A percentile compares a stretch with the other conserved stretches of the same genome.
Conservation (phyloP, 257 asterid species). For the Solanum piurae region DNA sequence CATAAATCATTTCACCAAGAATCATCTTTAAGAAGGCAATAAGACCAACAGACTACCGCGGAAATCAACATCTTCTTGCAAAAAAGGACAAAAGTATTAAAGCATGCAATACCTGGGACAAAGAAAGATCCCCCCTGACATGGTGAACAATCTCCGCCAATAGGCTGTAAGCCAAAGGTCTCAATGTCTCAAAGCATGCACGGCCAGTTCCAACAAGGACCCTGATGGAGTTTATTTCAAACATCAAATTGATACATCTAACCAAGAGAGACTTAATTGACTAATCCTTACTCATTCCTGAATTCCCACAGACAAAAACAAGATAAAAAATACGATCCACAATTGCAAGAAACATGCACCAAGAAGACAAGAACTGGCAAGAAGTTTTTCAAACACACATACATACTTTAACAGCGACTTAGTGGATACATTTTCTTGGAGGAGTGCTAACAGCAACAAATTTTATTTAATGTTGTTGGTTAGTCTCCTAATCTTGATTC, state of each 20-base stretch:
- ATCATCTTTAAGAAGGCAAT: neutral
- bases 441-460: neutral
- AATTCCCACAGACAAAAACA: neutral
- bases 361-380: neutral
- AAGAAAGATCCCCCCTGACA: conserved; percentile 88
- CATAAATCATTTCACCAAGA: neutral
- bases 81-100: neutral
- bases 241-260: neutral
- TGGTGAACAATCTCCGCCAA: conserved; percentile 98
- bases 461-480: neutral
- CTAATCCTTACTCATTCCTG: neutral
- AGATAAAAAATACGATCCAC: neutral
- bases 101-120: conserved; percentile 66
- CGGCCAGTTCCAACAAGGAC: conserved; percentile 98
- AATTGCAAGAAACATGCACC: neutral
- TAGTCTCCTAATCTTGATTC: neutral
- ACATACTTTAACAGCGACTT: neutral
- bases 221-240: conserved; percentile 38
- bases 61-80: neutral
- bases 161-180: conserved; percentile 98
- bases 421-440: neutral
- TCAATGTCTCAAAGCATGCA: conserved; percentile 95
- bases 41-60: neutral
- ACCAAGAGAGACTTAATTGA: neutral
- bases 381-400: neutral